Evolutionary conservation across 1,284 basidiomycete species (phyloP).

Genomic region (Ustanciosporium gigantosporum): DNA sequence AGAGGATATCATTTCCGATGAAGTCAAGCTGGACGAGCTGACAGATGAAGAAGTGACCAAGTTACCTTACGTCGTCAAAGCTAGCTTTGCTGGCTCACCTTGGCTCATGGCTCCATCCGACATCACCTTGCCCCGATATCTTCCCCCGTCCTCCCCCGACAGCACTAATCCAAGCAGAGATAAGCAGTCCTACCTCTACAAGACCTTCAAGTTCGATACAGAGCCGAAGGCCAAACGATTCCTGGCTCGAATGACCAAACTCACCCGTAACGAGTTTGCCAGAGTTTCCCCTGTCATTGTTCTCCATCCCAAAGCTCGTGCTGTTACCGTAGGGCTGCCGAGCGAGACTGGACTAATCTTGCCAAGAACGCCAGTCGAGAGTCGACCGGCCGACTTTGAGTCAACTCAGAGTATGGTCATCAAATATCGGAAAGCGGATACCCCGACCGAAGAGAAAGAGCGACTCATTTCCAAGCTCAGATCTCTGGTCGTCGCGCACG

Average conservation of each 20-base stretch:
- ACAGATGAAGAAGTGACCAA: not conserved
- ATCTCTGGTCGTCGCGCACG: slow-evolving; percentile 5
- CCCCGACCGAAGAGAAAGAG: slow-evolving; percentile 4
- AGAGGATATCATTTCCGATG: too few species aligned
- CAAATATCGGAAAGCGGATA: not conserved
- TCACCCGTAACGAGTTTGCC: not conserved
- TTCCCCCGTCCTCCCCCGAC: not conserved
- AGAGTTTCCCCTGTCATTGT: not conserved
- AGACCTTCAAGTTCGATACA: not conserved
- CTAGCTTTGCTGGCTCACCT: not conserved
- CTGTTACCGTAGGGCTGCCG: too few species aligned
- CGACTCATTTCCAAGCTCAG: not conserved
- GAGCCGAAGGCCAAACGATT: not conserved
- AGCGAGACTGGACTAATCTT: too few species aligned
- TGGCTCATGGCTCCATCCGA: not conserved
- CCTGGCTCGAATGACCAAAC: not conserved
- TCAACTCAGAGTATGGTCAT: too few species aligned
- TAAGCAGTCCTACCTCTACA: not conserved
- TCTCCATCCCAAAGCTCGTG: not conserved
- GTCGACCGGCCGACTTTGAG: too few species aligned
- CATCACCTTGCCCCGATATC: not conserved
- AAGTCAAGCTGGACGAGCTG: not conserved
- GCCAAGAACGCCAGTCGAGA: too few species aligned
- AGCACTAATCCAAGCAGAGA: not conserved
- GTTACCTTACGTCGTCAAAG: not conserved